phyloP scores from a whole-genome alignment of 2,329 filamentous ascomycete species.

The Coniochaeta sp. region DNA sequence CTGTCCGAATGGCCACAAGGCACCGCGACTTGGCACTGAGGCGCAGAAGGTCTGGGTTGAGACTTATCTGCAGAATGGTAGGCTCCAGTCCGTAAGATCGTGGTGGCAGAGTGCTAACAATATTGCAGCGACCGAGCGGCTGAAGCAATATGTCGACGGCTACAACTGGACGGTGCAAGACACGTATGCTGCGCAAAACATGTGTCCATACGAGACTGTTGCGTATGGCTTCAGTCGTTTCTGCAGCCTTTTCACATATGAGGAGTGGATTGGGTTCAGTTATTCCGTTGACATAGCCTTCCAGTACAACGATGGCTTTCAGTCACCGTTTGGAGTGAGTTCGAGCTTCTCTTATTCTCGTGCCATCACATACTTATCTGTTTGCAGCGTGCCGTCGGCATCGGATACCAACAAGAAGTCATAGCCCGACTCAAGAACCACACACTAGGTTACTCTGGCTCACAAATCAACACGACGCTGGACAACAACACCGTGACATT shows the following conservation, averaged over 20 bases:
- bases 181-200: conserved; percentile 59
- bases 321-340: conserved; percentile 54
- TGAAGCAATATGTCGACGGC: conserved; percentile 46
- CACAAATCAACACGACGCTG: conserved; percentile 62
- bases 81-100: conserved; percentile 6
- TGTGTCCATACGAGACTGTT: conserved; percentile 70
- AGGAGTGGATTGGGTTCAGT: conserved; percentile 67
- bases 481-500: conserved; percentile 63
- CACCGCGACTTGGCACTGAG: conserved; percentile 38
- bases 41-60: conserved; percentile 53
- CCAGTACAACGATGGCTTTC: conserved; percentile 53
- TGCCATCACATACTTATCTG: conserved; percentile 7
- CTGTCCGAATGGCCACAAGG: conserved; percentile 55
- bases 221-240: conserved; percentile 68
- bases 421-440: conserved; percentile 65
- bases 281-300: conserved; percentile 65
- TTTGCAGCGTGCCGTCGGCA: conserved; percentile 58
- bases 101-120: not conserved
- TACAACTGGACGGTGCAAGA: conserved; percentile 60
- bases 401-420: conserved; percentile 68
- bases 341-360: not conserved
- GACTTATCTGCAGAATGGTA: conserved; percentile 57
- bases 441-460: conserved; percentile 49
- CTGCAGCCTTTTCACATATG: conserved; percentile 67
- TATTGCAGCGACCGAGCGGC: conserved; percentile 47